Base-by-base conservation (phyloP, 1,284 basidiomycete genomes). In the Ustilago loliicola region DNA sequence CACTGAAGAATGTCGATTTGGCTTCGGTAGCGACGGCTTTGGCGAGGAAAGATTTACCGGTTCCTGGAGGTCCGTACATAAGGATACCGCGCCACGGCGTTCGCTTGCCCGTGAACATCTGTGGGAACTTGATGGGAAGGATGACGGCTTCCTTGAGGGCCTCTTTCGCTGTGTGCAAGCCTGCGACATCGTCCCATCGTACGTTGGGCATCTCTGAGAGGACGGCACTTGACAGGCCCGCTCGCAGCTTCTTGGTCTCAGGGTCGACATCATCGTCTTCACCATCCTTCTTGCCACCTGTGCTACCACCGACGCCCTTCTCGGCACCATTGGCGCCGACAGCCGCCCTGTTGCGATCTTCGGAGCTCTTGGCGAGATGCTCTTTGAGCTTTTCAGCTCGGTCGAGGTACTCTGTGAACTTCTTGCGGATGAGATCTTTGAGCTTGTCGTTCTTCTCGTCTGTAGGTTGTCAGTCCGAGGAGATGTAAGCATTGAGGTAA, bases 1-100 rank as follows among this genome's bases (percentile, higher is more conserved):
- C 95, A 80, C 93, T 95, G 88, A 97, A 99, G 90, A 99, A 99
- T 19, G 96, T 98, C 60, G 94, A 79, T 88, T 99, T 98, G 66
- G 96, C 95, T 87, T 99, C 96, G 21, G 96, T 99, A 25, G 96
- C 97, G 47, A 99, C 96, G 0, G 97, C 96, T 87, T 99, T 99
- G 2, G 96, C 96, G 48, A 99, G 90, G 87, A 92, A 98, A 61
- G 92, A 94, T 89, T 86, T 86, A 47, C 83, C 83, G 32, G 85
- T 86, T 32, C 85, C 85, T 17, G 85, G 85, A 7, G 85, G 96
- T 0, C 96, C 96, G 86, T 99, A 99, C 17, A 99, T 89, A 65
- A 99, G 88, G 65, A 99, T 99, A 10, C 96, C 96, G 61, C 90
- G 90, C 96, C 96, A 98, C 1, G 96, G 96, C 27, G 95, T 98